A percentile compares a stretch with the other conserved stretches of the same genome.
These are phyloP conservation scores for Stylosanthes scabra DNA, from an alignment of 331 rosid species.

Conservation along the genomic window DNA sequence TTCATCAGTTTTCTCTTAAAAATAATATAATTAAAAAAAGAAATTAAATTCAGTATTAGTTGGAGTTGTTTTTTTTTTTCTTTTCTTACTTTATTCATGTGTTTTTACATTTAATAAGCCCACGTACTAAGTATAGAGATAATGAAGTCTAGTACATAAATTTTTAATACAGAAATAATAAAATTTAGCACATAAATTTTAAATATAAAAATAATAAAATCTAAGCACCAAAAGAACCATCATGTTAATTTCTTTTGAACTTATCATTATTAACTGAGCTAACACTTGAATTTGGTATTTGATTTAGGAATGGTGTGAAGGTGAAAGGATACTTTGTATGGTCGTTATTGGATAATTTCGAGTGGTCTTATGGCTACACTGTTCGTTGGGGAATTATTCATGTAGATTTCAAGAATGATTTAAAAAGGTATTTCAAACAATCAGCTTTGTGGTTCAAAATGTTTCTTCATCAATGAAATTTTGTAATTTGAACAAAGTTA, in stretches of 20 bases:
- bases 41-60: too few relatives aligned
- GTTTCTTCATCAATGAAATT: constrained; percentile 24
- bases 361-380: constrained; percentile 46
- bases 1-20: too few relatives aligned
- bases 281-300: not conserved
- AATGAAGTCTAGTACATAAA: too few relatives aligned
- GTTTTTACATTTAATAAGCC: too few relatives aligned
- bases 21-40: too few relatives aligned
- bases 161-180: too few relatives aligned
- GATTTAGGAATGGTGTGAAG: constrained; percentile 15
- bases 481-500: not conserved
- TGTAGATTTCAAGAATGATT: constrained; percentile 41
- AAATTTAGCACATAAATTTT: too few relatives aligned
- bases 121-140: too few relatives aligned
- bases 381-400: constrained; percentile 48
- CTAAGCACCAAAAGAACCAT: too few relatives aligned
- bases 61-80: too few relatives aligned
- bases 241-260: not conserved
- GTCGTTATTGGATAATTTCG: constrained; percentile 47
- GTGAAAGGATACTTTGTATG: constrained; percentile 33
- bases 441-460: constrained; percentile 48
- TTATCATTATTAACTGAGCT: not conserved
- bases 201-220: too few relatives aligned
- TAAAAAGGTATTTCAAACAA: constrained; percentile 39
- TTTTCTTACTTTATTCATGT: too few relatives aligned